These are phyloP conservation scores for Boletus pseudopeckii DNA, from an alignment of 768 basidiomycete genomes.

Conservation along the genomic window DNA sequence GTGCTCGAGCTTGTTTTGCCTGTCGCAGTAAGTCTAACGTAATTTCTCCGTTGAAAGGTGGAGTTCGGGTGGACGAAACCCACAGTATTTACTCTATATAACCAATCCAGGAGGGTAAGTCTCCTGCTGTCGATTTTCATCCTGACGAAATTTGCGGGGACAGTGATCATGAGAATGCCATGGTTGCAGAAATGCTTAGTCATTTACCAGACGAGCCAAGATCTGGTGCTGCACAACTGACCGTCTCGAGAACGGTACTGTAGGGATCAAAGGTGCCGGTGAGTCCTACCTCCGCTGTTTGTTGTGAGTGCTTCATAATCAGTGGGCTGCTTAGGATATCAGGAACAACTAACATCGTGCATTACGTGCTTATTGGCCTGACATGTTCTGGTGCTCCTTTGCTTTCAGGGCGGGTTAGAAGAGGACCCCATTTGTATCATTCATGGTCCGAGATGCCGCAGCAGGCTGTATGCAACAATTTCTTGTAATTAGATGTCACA, in stretches of 20 bases:
- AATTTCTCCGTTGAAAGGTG: background rate
- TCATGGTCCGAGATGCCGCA: slow-evolving; percentile 18
- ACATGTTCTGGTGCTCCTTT: too few relatives aligned
- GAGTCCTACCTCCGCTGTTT: too few relatives aligned
- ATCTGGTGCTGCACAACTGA: too few relatives aligned
- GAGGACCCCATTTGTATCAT: slow-evolving; percentile 18
- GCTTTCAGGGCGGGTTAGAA: too few relatives aligned
- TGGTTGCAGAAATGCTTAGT: background rate
- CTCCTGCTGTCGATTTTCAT: slow-evolving; percentile 4
- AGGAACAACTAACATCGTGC: too few relatives aligned
- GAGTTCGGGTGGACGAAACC: background rate
- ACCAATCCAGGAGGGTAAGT: slow-evolving; percentile 10
- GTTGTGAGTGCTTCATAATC: too few relatives aligned
- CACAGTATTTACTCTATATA: slow-evolving; percentile 21
- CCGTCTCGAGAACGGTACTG: too few relatives aligned
- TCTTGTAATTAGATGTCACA: slow-evolving; percentile 5
- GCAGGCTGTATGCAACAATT: slow-evolving; percentile 5
- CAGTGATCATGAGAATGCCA: slow-evolving; percentile 1
- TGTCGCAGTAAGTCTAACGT: slow-evolving; percentile 8
- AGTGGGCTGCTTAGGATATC: too few relatives aligned
- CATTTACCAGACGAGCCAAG: too few relatives aligned
- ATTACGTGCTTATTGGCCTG: too few relatives aligned
- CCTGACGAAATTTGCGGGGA: background rate
- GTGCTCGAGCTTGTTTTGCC: slow-evolving; percentile 12
- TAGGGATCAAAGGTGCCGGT: too few relatives aligned